phyloP scores from a whole-genome alignment of 345 rosid genomes.

The Nephelium lappaceum region DNA sequence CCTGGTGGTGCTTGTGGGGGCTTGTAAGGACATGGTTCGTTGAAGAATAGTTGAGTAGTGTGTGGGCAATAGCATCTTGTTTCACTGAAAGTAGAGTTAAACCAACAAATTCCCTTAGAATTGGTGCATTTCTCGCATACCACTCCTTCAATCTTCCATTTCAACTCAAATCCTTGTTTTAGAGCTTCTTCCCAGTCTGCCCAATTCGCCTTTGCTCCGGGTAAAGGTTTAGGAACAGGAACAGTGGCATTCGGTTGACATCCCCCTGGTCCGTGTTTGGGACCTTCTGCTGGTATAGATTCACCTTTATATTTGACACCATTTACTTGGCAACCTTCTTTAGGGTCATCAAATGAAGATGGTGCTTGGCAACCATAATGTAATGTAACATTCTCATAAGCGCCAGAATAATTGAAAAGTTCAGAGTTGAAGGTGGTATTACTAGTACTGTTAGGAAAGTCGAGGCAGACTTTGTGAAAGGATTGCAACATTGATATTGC shows the following conservation, averaged over 20 bases:
- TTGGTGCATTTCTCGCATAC: conserved; percentile 17
- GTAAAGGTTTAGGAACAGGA: background rate
- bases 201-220: background rate
- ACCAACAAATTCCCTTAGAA: conserved; percentile 24
- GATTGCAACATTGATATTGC: background rate
- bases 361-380: conserved; percentile 22
- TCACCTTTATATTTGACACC: background rate
- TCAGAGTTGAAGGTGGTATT: conserved; percentile 16
- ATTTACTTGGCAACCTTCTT: too few species aligned
- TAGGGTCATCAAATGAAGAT: too few species aligned
- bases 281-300: too few species aligned
- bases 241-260: conserved; percentile 9
- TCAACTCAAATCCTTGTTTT: conserved; percentile 24
- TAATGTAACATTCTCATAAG: conserved; percentile 25
- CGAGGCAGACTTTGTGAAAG: background rate
- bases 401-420: background rate
- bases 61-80: too few species aligned
- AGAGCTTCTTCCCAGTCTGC: background rate
- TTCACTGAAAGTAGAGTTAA: background rate
- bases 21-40: too few species aligned
- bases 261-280: too few species aligned
- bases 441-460: background rate
- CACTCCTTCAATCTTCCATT: background rate
- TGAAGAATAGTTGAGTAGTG: too few species aligned
- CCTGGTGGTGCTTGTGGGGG: too few species aligned